phyloP scores from a whole-genome alignment of 2,329 filamentous ascomycete genomes.

The Parastagonospora nodorum region DNA sequence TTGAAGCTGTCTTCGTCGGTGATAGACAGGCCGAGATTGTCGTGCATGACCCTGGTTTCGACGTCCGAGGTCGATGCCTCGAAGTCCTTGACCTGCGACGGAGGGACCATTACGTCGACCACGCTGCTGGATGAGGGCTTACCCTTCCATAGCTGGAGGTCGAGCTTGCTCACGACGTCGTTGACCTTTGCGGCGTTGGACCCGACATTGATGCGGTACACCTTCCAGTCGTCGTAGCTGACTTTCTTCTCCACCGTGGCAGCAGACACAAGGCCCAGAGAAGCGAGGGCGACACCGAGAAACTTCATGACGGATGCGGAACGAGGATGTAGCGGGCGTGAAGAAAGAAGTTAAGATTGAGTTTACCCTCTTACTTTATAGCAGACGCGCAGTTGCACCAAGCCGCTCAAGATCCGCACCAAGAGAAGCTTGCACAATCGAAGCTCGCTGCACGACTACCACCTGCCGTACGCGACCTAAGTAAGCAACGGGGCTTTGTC shows the following conservation, averaged over 20 bases:
- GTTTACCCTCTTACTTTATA: slow-evolving; percentile 9
- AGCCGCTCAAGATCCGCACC: not conserved
- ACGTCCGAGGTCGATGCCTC: slow-evolving; percentile 30
- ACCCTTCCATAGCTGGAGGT: slow-evolving; percentile 43
- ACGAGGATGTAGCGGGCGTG: slow-evolving; percentile 7
- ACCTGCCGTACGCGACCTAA: slow-evolving; percentile 37
- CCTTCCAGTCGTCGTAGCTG: slow-evolving; percentile 45
- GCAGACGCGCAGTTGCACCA: not conserved
- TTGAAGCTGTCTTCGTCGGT: slow-evolving; percentile 35
- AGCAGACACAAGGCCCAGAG: slow-evolving; percentile 38
- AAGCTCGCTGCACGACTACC: slow-evolving; percentile 10
- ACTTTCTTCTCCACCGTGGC: slow-evolving; percentile 35
- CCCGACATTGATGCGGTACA: slow-evolving; percentile 43
- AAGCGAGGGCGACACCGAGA: slow-evolving; percentile 34
- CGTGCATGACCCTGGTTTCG: slow-evolving; percentile 42
- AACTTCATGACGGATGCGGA: slow-evolving; percentile 36
- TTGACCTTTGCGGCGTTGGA: slow-evolving; percentile 33
- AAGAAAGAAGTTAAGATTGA: not conserved
- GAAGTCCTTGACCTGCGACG: slow-evolving; percentile 36
- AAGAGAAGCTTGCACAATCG: not conserved
- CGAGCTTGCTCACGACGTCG: slow-evolving; percentile 35
- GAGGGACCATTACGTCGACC: slow-evolving; percentile 44
- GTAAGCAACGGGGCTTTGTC: slow-evolving; percentile 24
- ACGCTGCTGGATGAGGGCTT: slow-evolving; percentile 37
- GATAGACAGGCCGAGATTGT: slow-evolving; percentile 45